Base-by-base conservation (phyloP, 345 rosid species). In the Geranium rotundifolium region DNA sequence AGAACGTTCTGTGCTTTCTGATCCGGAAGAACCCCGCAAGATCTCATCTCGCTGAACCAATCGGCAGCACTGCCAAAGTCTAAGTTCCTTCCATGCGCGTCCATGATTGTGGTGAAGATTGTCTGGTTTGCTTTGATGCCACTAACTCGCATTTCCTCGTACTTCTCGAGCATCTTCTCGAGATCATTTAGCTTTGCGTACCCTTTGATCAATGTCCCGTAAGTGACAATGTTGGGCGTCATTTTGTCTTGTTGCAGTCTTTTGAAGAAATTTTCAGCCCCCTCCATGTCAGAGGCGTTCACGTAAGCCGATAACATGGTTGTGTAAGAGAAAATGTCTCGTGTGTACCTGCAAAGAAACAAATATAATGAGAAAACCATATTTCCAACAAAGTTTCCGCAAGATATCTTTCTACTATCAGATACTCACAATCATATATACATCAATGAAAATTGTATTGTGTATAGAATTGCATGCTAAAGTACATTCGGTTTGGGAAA, bases 281-380 rank as follows among this genome's bases (percentile, higher is more conserved):
- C 95, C n/a, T 84, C 95, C 93, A 89, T 81, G 72, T 93, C 97
- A 0, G 85, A 78, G 5, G 91, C 91, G 68, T 90, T 93, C 57
- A 90, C 90, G 76, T 90, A 89, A 5, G 99, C 95, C 57, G 89
- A 85, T 71, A 93, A 68, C 99, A 93, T 89, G 15, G 96, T 93
- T 65, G 97, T 83, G 67, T 93, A 93, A 54, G 97, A 90, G 68
- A 82, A 87, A 15, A 93, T 79, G 79, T 93, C 97, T 14, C 97
- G 96, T 27, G 62, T 71, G 71, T 65, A 83, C 65, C 99, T 89
- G 83, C 69, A 69, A 72, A 63, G 46, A 37, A 37, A 37, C 46
- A 68, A 19, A 15, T 12, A 52, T 23, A 19, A 20, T 58, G 46
- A 34, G 57, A 34, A 14, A 19, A 34, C 60, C 6, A 19, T 57